These are phyloP conservation scores for Didymella lethalis DNA, from an alignment of 2,329 filamentous ascomycete genomes.

Conservation along the genomic window DNA sequence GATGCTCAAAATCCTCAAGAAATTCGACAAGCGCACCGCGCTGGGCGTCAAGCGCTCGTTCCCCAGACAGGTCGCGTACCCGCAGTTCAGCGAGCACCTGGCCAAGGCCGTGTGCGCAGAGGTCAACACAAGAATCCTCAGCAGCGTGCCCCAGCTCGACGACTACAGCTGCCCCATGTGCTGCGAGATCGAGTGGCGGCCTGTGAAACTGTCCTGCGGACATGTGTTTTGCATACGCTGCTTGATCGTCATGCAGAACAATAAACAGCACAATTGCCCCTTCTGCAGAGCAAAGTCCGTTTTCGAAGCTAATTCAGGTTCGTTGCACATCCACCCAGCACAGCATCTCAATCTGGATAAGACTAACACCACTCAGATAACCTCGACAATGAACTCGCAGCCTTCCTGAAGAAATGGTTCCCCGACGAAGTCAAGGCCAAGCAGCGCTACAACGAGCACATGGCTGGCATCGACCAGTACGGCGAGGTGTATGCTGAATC, in stretches of 20 bases:
- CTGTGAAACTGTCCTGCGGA: slow-evolving; percentile 76
- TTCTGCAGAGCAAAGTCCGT: slow-evolving; percentile 78
- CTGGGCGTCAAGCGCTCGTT: slow-evolving; percentile 72
- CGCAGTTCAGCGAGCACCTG: slow-evolving; percentile 69
- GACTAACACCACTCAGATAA: slow-evolving; percentile 60
- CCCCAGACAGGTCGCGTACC: slow-evolving; percentile 63
- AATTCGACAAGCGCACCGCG: slow-evolving; percentile 86
- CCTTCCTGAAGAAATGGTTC: slow-evolving; percentile 78
- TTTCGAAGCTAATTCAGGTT: slow-evolving; percentile 71
- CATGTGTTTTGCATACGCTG: slow-evolving; percentile 88
- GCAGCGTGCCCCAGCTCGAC: slow-evolving; percentile 79
- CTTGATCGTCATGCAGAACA: slow-evolving; percentile 79
- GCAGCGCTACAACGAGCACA: slow-evolving; percentile 73
- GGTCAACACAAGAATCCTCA: slow-evolving; percentile 75
- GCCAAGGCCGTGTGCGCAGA: slow-evolving; percentile 79
- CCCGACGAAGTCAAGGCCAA: slow-evolving; percentile 72
- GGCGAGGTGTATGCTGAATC: slow-evolving; percentile 68
- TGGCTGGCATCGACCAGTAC: slow-evolving; percentile 76
- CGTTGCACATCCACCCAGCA: slow-evolving; percentile 35
- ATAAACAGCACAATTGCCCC: slow-evolving; percentile 73
- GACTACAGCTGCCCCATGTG: slow-evolving; percentile 87
- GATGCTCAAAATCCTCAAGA: slow-evolving; percentile 85
- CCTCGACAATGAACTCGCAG: slow-evolving; percentile 72
- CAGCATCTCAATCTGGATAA: background rate
- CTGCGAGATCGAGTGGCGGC: slow-evolving; percentile 79